Evolutionary conservation across 257 asterid genomes (phyloP), one percentile per base, ranked within the genome.

Genomic region (Phtheirospermum japonicum): DNA sequence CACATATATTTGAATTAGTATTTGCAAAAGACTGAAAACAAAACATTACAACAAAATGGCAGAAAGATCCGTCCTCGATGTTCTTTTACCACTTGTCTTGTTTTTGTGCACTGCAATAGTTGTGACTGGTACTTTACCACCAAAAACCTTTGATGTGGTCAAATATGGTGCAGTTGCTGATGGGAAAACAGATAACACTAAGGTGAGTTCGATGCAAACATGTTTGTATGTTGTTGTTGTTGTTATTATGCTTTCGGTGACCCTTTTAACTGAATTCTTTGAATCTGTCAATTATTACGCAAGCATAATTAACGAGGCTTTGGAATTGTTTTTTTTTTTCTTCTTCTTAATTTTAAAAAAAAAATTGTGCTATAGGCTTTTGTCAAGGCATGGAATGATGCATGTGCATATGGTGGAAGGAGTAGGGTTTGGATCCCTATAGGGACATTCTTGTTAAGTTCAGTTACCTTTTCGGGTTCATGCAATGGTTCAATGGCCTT

Each of bases 331-430:
- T n/a, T n/a, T n/a, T n/a, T n/a, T n/a, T n/a, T n/a, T n/a, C n/a
- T n/a, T n/a, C n/a, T n/a, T n/a, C n/a, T n/a, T n/a, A n/a, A n/a
- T n/a, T n/a, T n/a, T n/a, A n/a, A n/a, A n/a, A n/a, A n/a, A n/a
- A n/a, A 10, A 48, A n/a, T 42, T 42, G 49, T 20, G 4, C 3
- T 4, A 20, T 9, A 89, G 98, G 91, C 89, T 2, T 83, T 88
- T 63, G 6, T 71, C 1, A 65, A 17, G 51, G 91, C 95, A 33
- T 90, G 98, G 96, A 61, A 65, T 0, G 78, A 80, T 52, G 91
- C 88, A 28, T 90, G 98, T 64, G 20, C 37, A 8, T 71, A 80
- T 63, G 56, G 40, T 0, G 91, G 89, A 12, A 70, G 65, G 36
- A 77, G 84, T 68, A 63, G 80, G 59, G 56, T 90, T 52, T 40